Evolutionary conservation across 805 yeast genomes (phyloP), one percentile per base, ranked within the genome.

Genomic region (Torulaspora indica): DNA sequence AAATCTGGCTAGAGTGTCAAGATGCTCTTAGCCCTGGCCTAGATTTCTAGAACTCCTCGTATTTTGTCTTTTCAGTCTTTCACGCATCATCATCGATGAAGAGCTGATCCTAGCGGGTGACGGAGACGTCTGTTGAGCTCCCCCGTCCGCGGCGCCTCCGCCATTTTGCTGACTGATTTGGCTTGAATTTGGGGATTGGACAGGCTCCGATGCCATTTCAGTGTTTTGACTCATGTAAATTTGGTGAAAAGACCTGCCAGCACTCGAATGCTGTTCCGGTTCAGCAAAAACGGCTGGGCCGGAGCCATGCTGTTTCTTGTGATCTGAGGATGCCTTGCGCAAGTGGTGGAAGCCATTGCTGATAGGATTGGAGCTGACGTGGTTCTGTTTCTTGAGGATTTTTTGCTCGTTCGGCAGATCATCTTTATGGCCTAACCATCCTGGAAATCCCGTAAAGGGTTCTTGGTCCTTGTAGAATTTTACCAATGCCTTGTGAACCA

Each of bases 401-500:
- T 61, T 58, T 36, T 63, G 61, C 42, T 64, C 66, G 35, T 63
- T 56, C 12, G 66, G 62, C 8, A 60, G 35, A 5, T 64, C 66
- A 30, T 61, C 64, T 22, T 58, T 60, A 38, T 63, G 63, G 4
- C 69, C 70, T 24, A 66, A 42, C 70, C 70, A 66, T 2, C 59
- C 63, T 7, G 70, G 70, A 22, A 61, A 63, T 1, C 69, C 69
- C 25, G 60, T 57, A 39, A 63, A 63, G 0, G 64, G 65, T 29
- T 57, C 63, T 35, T 57, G 60, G 12, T 49, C 54, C 38, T 60
- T 48, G 48, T 73, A 74, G 54, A 58, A 70, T 39, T 65, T 62
- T 8, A 71, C 69, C 35, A 74, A 48, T 1, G 77, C 72, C 45
- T 74, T 67, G 46, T 72, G 74, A 4, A 75, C 64, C 6, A 73